A percentile compares a stretch with the other conserved stretches of the same genome.
Evolutionary conservation across 2,329 filamentous ascomycete species (phyloP).

Genomic region (Tolypocladium sp.): DNA sequence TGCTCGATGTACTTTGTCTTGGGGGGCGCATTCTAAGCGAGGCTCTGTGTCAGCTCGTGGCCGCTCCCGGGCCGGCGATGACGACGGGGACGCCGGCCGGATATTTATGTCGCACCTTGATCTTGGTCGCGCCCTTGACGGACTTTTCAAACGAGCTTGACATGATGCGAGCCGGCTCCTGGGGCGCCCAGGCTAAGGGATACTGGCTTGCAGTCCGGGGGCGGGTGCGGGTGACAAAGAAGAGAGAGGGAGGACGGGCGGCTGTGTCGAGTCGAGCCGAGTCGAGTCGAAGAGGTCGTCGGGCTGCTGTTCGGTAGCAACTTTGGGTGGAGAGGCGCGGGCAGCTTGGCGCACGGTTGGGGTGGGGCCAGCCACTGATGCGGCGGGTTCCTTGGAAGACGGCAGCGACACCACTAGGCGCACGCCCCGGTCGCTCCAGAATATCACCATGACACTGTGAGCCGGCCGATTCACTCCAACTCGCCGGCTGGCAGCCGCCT

Average conservation of each 20-base stretch:
- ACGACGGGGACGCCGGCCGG: neutral
- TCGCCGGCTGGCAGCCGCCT: too few species aligned
- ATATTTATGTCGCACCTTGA: slow-evolving; percentile 55
- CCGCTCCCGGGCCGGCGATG: neutral
- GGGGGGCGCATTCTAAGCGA: slow-evolving; percentile 73
- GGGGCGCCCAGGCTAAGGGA: neutral
- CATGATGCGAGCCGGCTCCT: slow-evolving; percentile 37
- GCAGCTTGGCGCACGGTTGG: neutral
- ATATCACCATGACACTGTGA: too few species aligned
- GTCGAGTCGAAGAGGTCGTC: neutral
- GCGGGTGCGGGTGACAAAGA: slow-evolving; percentile 2
- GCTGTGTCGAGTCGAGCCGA: neutral
- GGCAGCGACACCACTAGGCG: neutral
- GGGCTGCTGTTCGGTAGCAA: neutral
- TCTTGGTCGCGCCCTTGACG: slow-evolving; percentile 96
- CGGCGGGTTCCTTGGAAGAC: neutral
- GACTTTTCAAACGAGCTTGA: slow-evolving; percentile 95
- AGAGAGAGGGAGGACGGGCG: neutral
- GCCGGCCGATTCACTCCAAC: too few species aligned
- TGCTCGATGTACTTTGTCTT: slow-evolving; percentile 99
- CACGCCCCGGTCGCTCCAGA: neutral
- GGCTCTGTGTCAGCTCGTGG: neutral
- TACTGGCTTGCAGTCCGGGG: neutral
- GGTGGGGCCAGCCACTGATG: neutral
- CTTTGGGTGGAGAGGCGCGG: neutral